These are phyloP conservation scores for Aspergillus novofumigatus DNA, from an alignment of 2,329 filamentous ascomycete genomes.

Conservation along the genomic window DNA sequence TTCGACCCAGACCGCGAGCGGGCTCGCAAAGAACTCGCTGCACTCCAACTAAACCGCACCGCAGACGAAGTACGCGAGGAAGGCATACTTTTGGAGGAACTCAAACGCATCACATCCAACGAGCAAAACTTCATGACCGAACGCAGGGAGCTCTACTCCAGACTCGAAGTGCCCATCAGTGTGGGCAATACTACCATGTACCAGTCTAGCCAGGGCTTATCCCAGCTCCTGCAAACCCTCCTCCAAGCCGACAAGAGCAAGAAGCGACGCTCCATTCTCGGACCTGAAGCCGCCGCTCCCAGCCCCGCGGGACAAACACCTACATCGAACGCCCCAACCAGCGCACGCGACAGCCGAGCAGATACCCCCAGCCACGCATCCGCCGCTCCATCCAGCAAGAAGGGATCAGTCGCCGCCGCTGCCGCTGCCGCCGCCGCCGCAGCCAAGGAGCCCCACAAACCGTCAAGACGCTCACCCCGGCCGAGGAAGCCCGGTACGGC, in stretches of 20 bases:
- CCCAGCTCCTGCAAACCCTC: conserved; percentile 75
- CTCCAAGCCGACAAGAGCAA: conserved; percentile 81
- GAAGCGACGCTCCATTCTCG: conserved; percentile 72
- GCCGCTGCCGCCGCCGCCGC: conserved; percentile 34
- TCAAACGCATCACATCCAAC: conserved; percentile 84
- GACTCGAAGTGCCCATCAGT: conserved; percentile 76
- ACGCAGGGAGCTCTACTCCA: conserved; percentile 77
- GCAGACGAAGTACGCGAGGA: conserved; percentile 90
- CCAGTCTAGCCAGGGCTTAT: conserved; percentile 74
- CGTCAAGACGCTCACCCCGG: conserved; percentile 66
- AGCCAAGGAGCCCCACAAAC: conserved; percentile 45
- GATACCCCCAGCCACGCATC: conserved; percentile 30
- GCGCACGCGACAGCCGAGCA: conserved; percentile 33
- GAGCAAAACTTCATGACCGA: conserved; percentile 84
- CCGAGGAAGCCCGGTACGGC: conserved; percentile 76
- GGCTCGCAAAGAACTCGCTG: conserved; percentile 77
- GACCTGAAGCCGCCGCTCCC: conserved; percentile 50
- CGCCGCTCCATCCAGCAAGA: conserved; percentile 21
- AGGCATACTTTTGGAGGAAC: conserved; percentile 79
- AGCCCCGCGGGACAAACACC: conserved; percentile 54
- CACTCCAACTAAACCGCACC: conserved; percentile 71
- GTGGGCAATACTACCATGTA: conserved; percentile 68
- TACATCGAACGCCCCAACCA: conserved; percentile 31
- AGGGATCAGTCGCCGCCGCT: conserved; percentile 36
- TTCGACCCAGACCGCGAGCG: conserved; percentile 80